Evolutionary conservation across 2,329 filamentous ascomycete genomes (phyloP), one percentile per base, ranked within the genome.

Genomic region (Orbilia quercus): DNA sequence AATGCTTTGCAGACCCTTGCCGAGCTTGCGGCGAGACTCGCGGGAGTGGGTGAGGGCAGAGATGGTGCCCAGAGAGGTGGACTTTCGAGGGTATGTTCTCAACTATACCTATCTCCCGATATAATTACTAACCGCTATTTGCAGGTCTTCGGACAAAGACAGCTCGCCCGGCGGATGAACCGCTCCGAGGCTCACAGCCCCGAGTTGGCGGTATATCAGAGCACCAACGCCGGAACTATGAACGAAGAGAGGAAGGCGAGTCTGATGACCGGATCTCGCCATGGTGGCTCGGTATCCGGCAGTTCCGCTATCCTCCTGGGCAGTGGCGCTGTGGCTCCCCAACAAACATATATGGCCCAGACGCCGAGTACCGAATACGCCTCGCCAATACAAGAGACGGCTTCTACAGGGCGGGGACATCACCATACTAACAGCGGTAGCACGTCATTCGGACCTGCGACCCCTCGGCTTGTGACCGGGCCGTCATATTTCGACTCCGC

Each of bases 1-100:
- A 96, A 96, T 79, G 90, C 95, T 0, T 80, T 96, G 5, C 92
- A 96, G 79, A 97, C 94, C 0, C 85, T 96, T 44, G 86, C 97
- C 42, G 95, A 99, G 80, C 92, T 99, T 7, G 84, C 89, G 54
- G 92, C 93, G 23, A 87, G 94, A 59, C 84, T 95, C 78, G 86
- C 90, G 23, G 94, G 94, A 38, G 93, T 91, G 31, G 95, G 89
- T 20, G 90, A 94, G 76, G 87, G 90, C 76, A 83, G 85, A 40
- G 85, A 85, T 57, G 89, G 89, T 40, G 87, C 90, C 75, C 87
- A 88, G 55, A 84, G 91, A 79, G 94, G 95, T 78, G 94, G 92
- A 7, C 84, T 99, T 60, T 89, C 89, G 76, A 96, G 93, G 82
- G 85, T 63, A 54, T 34, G 20, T 23, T 69, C 12, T 48, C 25